Evolutionary conservation across 768 basidiomycete species (phyloP), one percentile per base, ranked within the genome.

Genomic region (Cystobasidium tubakii): DNA sequence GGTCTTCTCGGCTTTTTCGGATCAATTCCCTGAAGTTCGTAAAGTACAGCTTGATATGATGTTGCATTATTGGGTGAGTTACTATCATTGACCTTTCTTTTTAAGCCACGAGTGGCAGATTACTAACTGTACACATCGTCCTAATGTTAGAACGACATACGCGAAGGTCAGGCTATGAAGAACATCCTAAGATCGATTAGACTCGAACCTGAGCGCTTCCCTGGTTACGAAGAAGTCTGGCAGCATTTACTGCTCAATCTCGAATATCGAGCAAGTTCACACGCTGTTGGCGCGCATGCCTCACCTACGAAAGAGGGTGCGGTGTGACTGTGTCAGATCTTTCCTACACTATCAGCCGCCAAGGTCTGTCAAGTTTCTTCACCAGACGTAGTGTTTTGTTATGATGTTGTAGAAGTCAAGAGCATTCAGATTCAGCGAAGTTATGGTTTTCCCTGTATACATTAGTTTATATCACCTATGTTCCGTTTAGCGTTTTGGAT

Each of bases 11-110:
- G 77, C 80, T 1, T 83, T 84, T 75, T 77, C 79, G 23, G 78
- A 79, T 27, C 79, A 81, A 0, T 84, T 81, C 74, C 82, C 82
- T 46, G 81, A 83, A 66, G 79, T 84, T 33, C 73, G 81, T 9
- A 80, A 80, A 77, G 81, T 83, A 57, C 74, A 80, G 50, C 62
- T 79, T 15, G 76, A 70, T 0, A 77, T 78, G 55, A 72, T 80
- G 17, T 75, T 79, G 27, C 57, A 76, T 54, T 69, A 77, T 23
- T 74, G 78, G 77, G 74, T 73, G 21, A 31, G 71, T 65, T n/a
- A n/a, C 42, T 17, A 23, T 17, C 12, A 19, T 62, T 15, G 0
- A 79, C 76, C 76, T 79, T 79, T 77, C 69, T 79, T 33, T 76
- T 65, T 65, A 15, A 6, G 39, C 39, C 7, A 39, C 15, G 39